A percentile compares a stretch with the other conserved stretches of the same genome.
phyloP scores from a whole-genome alignment of 2,329 filamentous ascomycete species.

The Calcarisporium arbuscula region DNA sequence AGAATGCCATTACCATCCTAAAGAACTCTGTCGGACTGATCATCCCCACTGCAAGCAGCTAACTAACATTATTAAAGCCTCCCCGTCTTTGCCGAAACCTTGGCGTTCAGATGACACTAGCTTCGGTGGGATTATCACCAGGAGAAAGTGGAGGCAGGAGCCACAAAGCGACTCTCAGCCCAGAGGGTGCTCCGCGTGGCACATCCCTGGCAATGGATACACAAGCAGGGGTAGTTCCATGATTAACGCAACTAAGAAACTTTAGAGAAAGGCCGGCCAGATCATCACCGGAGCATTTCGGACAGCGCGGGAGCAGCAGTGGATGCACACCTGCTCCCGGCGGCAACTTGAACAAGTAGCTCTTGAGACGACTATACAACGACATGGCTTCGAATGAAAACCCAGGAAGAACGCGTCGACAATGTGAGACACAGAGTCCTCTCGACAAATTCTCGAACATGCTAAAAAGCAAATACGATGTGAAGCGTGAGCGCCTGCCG shows the following conservation, averaged over 20 bases:
- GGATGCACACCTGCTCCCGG: conserved; percentile 17
- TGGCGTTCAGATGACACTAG: conserved; percentile 17
- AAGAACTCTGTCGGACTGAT: too few species aligned
- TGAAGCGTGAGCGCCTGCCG: too few species aligned
- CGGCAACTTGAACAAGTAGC: conserved; percentile 16
- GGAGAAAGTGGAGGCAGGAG: conserved; percentile 13
- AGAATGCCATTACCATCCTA: too few species aligned
- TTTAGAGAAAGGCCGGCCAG: conserved; percentile 19
- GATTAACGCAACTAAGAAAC: conserved; percentile 8
- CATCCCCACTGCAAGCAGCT: too few species aligned
- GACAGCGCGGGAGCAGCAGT: conserved; percentile 15
- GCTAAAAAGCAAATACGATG: too few species aligned
- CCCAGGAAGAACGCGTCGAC: too few species aligned
- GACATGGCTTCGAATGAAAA: too few species aligned
- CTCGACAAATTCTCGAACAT: too few species aligned
- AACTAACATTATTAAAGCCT: too few species aligned
- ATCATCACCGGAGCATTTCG: conserved; percentile 20
- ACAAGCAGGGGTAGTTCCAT: conserved; percentile 8
- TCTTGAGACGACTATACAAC: conserved; percentile 13
- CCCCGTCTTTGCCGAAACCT: too few species aligned
- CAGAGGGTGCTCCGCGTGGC: conserved; percentile 21
- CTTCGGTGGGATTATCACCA: conserved; percentile 16
- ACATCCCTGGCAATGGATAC: conserved; percentile 7
- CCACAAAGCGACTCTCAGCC: conserved; percentile 14
- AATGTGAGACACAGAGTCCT: too few species aligned